A percentile compares a stretch with the other conserved stretches of the same genome.
Conservation (phyloP, 2,329 filamentous ascomycete genomes). For the Exophiala aquamarina region DNA sequence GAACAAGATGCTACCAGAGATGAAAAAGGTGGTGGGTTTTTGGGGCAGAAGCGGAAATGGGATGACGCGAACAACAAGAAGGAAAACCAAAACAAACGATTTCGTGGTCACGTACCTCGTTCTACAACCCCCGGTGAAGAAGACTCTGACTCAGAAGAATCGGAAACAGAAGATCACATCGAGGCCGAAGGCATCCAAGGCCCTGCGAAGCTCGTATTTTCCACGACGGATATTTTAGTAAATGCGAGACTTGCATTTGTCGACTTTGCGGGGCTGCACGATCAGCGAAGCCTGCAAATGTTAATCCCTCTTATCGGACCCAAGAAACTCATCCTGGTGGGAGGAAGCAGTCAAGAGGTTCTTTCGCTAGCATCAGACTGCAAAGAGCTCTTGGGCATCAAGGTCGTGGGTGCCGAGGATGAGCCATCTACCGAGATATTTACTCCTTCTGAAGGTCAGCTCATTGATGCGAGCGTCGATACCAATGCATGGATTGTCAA, state of each 20-base stretch:
- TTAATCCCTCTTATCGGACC: slow-evolving; percentile 91
- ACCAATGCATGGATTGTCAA: slow-evolving; percentile 97
- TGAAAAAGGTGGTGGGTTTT: slow-evolving; percentile 57
- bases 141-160: slow-evolving; percentile 57
- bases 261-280: slow-evolving; percentile 89
- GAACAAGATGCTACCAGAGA: slow-evolving; percentile 62
- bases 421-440: slow-evolving; percentile 67
- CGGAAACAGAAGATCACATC: slow-evolving; percentile 54
- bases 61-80: slow-evolving; percentile 60
- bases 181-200: slow-evolving; percentile 51
- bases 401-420: slow-evolving; percentile 43
- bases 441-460: slow-evolving; percentile 71
- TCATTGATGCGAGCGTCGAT: slow-evolving; percentile 89
- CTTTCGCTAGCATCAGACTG: slow-evolving; percentile 76
- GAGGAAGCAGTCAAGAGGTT: slow-evolving; percentile 78
- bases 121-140: slow-evolving; percentile 37
- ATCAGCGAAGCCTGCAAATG: slow-evolving; percentile 91
- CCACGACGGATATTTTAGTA: slow-evolving; percentile 63
- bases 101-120: slow-evolving; percentile 8
- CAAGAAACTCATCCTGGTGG: slow-evolving; percentile 89
- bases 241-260: slow-evolving; percentile 80
- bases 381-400: slow-evolving; percentile 60
- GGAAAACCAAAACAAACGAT: slow-evolving; percentile 37
- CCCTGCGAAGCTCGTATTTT: slow-evolving; percentile 73
- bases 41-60: slow-evolving; percentile 95